Conservation (phyloP, 139 green algal genomes). For the Nannochloris sp. region DNA sequence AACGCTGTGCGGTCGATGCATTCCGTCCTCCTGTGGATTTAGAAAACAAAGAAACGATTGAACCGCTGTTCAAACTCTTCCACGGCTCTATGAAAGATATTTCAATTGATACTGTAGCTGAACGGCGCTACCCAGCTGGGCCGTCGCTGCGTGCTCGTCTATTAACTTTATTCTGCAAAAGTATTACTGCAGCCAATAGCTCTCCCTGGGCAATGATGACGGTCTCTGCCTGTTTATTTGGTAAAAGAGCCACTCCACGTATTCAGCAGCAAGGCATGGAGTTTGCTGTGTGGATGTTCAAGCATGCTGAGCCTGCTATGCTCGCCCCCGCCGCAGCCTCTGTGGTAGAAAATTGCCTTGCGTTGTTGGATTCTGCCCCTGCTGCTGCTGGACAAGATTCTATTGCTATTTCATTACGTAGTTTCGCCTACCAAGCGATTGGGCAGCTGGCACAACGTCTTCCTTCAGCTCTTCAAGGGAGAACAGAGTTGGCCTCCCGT, state of each 20-base stretch:
- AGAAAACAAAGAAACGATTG: constrained; percentile 45
- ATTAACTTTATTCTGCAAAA: constrained; percentile 47
- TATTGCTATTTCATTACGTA: constrained; percentile 39
- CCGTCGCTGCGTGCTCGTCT: constrained; percentile 32
- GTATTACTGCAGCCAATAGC: constrained; percentile 61
- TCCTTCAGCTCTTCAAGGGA: constrained; percentile 36
- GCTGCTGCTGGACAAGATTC: constrained; percentile 19
- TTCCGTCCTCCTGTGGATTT: constrained; percentile 47
- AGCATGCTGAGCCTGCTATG: constrained; percentile 53
- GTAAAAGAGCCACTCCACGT: constrained; percentile 21
- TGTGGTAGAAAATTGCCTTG: constrained; percentile 44
- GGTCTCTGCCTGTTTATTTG: constrained; percentile 48
- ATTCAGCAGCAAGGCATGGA: constrained; percentile 74
- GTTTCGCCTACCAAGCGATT: constrained; percentile 76
- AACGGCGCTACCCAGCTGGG: constrained; percentile 14
- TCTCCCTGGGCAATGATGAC: constrained; percentile 52
- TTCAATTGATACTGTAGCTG: constrained; percentile 4
- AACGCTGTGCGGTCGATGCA: constrained; percentile 29
- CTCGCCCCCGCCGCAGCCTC: constrained; percentile 46
- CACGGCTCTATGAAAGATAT: constrained; percentile 38
- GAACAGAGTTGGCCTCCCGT: constrained; percentile 42
- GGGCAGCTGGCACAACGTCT: constrained; percentile 55
- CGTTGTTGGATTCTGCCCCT: constrained; percentile 32
- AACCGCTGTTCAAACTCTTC: constrained; percentile 51
- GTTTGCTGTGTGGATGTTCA: constrained; percentile 80